Evolutionary conservation across 148 eudicot genomes (phyloP), one percentile per base, ranked within the genome.

Genomic region (Oxyria digyna): DNA sequence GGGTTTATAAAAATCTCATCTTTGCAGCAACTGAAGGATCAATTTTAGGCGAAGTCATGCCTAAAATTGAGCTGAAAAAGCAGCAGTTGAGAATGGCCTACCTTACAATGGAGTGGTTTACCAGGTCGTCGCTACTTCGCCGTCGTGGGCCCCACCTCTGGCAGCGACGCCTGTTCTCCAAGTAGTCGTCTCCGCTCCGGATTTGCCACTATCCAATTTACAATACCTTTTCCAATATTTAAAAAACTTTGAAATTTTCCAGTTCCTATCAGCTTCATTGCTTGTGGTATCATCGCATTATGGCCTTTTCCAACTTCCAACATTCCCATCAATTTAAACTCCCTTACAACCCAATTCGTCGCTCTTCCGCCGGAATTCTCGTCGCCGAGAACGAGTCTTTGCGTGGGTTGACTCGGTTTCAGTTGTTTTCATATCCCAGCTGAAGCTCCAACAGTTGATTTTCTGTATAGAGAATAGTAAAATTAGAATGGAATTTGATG

Each of bases 161-260:
- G 65, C 65, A 59, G 65, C 65, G 65, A 59, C 65, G 35, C 65
- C 38, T 18, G 38, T 38, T 3, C 37, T 59, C 38, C 37, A 59
- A 59, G 65, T 59, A 37, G 57, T 50, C 57, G 65, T 29, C 38
- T 59, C 38, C 65, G 38, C 38, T 59, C 38, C 65, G 38, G 65
- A 6, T 37, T 4, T 57, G 63, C 63, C 35, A 57, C 63, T 18
- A 26, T 35, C 63, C 35, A 27, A 26, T 57, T 57, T 27, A 57
- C 13, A 26, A 3, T 35, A 35, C 38, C 38, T 35, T 35, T 35
- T 35, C 6, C 38, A 35, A 35, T 35, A 2, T 35, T 35, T 35
- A 2, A 27, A 18, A 1, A 50, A 12, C 3, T 57, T 29, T 59
- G 35, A 31, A 31, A 59, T 4, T 59, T 29, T 31, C 20, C 37